Evolutionary conservation across 2,329 filamentous ascomycete species (phyloP).

Genomic region (Xylaria sp.): DNA sequence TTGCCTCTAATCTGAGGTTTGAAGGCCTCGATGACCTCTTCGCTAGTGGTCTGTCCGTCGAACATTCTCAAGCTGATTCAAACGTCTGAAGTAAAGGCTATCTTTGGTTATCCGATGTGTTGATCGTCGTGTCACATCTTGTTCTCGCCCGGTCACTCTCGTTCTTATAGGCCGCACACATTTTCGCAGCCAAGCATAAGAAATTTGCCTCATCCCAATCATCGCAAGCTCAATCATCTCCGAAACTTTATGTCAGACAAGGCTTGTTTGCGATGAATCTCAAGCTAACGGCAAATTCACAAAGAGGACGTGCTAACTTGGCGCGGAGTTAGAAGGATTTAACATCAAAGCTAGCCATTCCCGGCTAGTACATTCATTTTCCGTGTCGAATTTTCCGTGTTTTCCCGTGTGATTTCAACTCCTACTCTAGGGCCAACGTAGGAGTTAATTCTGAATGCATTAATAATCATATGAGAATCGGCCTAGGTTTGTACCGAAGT

Average conservation of each 20-base stretch:
- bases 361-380: neutral
- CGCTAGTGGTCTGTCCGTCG: conserved; percentile 39
- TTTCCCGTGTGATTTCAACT: neutral
- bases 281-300: neutral
- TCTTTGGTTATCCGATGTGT: neutral
- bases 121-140: neutral
- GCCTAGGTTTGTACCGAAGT: conserved; percentile 2
- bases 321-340: neutral
- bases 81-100: neutral
- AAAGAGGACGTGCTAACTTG: neutral
- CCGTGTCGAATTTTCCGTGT: conserved; percentile 13
- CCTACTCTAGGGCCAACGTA: neutral
- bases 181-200: neutral
- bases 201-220: neutral
- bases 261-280: neutral
- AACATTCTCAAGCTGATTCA: conserved; percentile 29
- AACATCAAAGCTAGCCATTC: neutral
- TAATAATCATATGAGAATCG: neutral
- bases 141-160: neutral
- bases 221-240: neutral
- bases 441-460: conserved; percentile 10
- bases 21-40: conserved; percentile 44
- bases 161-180: conserved; percentile 3
- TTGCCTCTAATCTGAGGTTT: conserved; percentile 38
- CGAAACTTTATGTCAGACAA: neutral